Evolutionary conservation across 2,329 filamentous ascomycete species (phyloP).

Genomic region (Didymella arachidicola): DNA sequence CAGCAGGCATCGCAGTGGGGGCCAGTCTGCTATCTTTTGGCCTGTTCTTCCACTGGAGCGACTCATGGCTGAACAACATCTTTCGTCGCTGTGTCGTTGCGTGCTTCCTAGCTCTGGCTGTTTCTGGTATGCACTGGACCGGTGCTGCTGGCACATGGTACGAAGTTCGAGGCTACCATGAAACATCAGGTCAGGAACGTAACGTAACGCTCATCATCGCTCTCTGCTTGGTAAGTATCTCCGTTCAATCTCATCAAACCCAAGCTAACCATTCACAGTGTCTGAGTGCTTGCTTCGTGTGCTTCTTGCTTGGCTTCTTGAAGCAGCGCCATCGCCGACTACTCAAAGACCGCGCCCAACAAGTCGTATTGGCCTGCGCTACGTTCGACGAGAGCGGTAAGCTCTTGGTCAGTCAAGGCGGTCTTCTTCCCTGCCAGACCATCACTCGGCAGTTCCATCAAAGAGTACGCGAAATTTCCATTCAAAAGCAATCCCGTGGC

Average conservation of each 20-base stretch:
- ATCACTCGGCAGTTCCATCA: conserved; percentile 70
- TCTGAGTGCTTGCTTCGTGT: conserved; percentile 50
- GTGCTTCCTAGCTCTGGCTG: conserved; percentile 72
- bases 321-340: conserved; percentile 50
- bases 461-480: conserved; percentile 41
- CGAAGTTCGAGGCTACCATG: conserved; percentile 60
- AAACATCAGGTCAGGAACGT: conserved; percentile 52
- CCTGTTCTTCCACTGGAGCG: conserved; percentile 79
- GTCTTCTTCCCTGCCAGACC: conserved; percentile 73
- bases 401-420: conserved; percentile 74
- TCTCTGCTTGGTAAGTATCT: conserved; percentile 67
- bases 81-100: conserved; percentile 76
- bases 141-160: conserved; percentile 76
- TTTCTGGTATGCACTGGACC: conserved; percentile 89
- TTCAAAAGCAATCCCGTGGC: conserved; percentile 53
- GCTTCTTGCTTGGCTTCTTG: conserved; percentile 49
- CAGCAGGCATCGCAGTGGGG: conserved; percentile 74
- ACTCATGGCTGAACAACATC: conserved; percentile 79
- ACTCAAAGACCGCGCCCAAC: conserved; percentile 58
- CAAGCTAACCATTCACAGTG: conserved; percentile 66
- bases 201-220: conserved; percentile 77
- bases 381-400: conserved; percentile 72
- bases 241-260: conserved; percentile 62
- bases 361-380: conserved; percentile 65
- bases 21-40: conserved; percentile 74